A percentile compares a stretch with the other conserved stretches of the same genome.
Conservation (phyloP, 768 basidiomycete species). For the Psilocybe cubensis region DNA sequence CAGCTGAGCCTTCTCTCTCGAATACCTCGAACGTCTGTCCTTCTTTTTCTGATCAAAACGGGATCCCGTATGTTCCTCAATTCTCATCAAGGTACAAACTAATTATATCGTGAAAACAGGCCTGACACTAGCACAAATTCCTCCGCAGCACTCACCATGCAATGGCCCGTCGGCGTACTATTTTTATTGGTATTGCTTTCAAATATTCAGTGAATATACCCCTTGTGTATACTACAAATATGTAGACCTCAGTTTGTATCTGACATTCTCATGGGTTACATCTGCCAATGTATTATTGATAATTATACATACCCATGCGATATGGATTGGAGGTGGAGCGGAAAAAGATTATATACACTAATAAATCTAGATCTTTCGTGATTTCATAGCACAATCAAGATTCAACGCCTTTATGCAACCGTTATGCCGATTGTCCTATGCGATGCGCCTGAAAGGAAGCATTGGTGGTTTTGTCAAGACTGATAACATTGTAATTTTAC, state of each 20-base stretch:
- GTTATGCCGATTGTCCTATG: slow-evolving; percentile 18
- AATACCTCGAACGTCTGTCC: slow-evolving; percentile 59
- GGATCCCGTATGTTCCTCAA: slow-evolving; percentile 56
- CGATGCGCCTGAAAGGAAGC: slow-evolving; percentile 28
- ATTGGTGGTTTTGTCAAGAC: slow-evolving; percentile 9
- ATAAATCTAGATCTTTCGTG: background rate
- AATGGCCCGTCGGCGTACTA: slow-evolving; percentile 7
- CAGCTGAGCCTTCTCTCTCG: slow-evolving; percentile 61
- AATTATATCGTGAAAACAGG: slow-evolving; percentile 24
- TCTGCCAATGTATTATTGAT: background rate
- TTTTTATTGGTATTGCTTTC: slow-evolving; percentile 11
- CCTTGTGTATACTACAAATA: background rate
- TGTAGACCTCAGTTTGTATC: background rate
- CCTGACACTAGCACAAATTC: slow-evolving; percentile 37
- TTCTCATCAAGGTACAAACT: background rate
- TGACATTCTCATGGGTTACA: background rate
- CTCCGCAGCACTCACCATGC: background rate
- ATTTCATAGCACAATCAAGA: background rate
- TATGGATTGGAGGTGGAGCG: background rate
- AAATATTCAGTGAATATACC: background rate
- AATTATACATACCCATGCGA: background rate
- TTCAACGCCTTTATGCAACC: background rate
- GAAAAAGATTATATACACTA: background rate
- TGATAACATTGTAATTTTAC: slow-evolving; percentile 32
- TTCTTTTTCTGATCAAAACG: slow-evolving; percentile 71